Percentiles rank a stretch among this genome's conserved stretches.
Conservation (phyloP, 352 stramenopile species). For the Proteromonas lacertae region DNA sequence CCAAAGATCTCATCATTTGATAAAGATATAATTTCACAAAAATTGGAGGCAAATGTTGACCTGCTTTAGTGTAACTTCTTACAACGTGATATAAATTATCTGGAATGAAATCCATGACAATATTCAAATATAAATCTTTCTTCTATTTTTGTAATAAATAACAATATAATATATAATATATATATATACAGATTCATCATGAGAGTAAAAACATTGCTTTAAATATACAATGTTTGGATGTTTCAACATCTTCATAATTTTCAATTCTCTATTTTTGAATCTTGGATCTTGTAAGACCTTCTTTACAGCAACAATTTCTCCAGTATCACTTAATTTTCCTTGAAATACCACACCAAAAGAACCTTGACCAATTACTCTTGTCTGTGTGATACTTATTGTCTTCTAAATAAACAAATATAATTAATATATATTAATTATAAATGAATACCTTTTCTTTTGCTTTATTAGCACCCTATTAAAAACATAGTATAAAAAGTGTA, state of each 20-base stretch:
- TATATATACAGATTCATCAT: too few species aligned
- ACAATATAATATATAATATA: too few species aligned
- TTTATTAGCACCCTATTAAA: too few species aligned
- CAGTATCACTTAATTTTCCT: constrained; percentile 70
- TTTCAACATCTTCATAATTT: constrained; percentile 91
- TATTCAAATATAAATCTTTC: constrained; percentile 73
- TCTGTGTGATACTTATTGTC: too few species aligned
- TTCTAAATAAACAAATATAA: too few species aligned
- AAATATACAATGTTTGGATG: constrained; percentile 92
- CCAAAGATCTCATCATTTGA: constrained; percentile 78
- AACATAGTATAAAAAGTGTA: too few species aligned
- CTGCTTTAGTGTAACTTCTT: constrained; percentile 9
- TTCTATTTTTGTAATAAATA: too few species aligned
- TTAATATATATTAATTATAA: too few species aligned
- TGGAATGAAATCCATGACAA: constrained; percentile 95
- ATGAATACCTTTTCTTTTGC: too few species aligned
- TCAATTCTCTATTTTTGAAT: constrained; percentile 98
- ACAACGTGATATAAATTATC: constrained; percentile 69
- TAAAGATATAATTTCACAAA: constrained; percentile 99
- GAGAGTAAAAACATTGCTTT: constrained; percentile 96
- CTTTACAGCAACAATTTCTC: constrained; percentile 95
- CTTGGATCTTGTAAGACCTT: constrained; percentile 97
- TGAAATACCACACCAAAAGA: constrained; percentile 97
- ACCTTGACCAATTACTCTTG: constrained; percentile 94
- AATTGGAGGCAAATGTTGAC: constrained; percentile 70